Conservation (phyloP, 805 yeast genomes). For the Phaffomyces opuntiae region DNA sequence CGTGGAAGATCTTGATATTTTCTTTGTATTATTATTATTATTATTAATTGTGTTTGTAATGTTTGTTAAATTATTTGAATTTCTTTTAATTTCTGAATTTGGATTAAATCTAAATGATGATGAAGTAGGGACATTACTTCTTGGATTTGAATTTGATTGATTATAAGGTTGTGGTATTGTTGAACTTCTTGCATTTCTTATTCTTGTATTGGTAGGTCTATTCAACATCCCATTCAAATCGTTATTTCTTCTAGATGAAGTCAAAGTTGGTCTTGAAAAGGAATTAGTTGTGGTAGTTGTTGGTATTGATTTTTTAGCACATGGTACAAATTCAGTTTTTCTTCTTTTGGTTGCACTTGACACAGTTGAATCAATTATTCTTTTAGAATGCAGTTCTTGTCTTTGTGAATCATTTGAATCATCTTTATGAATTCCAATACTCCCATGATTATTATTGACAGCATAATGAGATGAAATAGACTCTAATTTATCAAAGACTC, state of each 20-base stretch:
- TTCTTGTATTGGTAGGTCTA: neutral
- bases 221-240: constrained; percentile 7
- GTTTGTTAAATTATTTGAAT: neutral
- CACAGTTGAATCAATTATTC: constrained; percentile 11
- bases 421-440: constrained; percentile 6
- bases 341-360: constrained; percentile 20
- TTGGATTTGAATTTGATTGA: neutral
- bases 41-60: constrained; percentile 4
- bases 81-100: no score
- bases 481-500: constrained; percentile 23
- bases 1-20: constrained; percentile 16
- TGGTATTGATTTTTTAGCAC: constrained; percentile 1
- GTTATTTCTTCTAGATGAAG: constrained; percentile 8
- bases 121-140: constrained; percentile 2
- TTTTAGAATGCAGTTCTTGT: constrained; percentile 20
- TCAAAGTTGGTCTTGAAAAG: neutral
- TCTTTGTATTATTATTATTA: neutral
- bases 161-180: neutral
- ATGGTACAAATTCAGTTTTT: constrained; percentile 11
- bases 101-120: constrained; percentile 3
- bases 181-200: neutral
- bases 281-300: neutral
- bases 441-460: constrained; percentile 8
- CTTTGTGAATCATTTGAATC: constrained; percentile 16
- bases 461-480: constrained; percentile 28